Conservation (phyloP, 2,329 filamentous ascomycete genomes). For the Cryphonectria carpinicola region DNA sequence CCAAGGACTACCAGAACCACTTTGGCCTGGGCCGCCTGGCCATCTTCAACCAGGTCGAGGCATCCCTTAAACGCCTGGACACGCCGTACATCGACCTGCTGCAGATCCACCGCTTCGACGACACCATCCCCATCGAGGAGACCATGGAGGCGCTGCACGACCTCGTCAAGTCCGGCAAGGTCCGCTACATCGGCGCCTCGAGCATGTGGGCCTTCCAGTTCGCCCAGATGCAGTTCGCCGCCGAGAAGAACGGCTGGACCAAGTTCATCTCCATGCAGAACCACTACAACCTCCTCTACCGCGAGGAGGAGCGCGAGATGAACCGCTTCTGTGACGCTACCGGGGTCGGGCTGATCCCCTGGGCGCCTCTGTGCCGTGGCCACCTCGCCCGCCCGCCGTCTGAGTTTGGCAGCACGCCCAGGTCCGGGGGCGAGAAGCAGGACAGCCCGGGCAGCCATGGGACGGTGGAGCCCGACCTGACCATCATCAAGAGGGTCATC, state of each 20-base stretch:
- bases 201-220: conserved; percentile 60
- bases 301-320: conserved; percentile 63
- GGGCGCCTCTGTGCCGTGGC: conserved; percentile 45
- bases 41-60: conserved; percentile 46
- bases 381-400: conserved; percentile 41
- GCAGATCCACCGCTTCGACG: conserved; percentile 66
- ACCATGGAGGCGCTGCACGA: conserved; percentile 67
- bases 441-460: conserved; percentile 36
- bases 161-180: conserved; percentile 60
- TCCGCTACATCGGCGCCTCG: conserved; percentile 57
- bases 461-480: conserved; percentile 40
- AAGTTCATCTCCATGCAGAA: conserved; percentile 65
- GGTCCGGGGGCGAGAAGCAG: conserved; percentile 41
- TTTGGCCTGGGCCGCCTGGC: conserved; percentile 41
- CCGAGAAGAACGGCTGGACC: conserved; percentile 61
- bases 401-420: conserved; percentile 34
- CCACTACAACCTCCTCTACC: conserved; percentile 62
- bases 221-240: conserved; percentile 58
- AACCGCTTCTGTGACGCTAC: conserved; percentile 47
- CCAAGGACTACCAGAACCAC: conserved; percentile 46
- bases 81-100: conserved; percentile 53
- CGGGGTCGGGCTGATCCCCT: conserved; percentile 46
- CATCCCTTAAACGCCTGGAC: conserved; percentile 41
- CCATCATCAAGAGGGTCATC: conserved; percentile 36
- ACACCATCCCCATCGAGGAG: conserved; percentile 57